A percentile compares a stretch with the other conserved stretches of the same genome.
Conservation (phyloP, 495 filamentous ascomycete species). For the Letharia lupina region DNA sequence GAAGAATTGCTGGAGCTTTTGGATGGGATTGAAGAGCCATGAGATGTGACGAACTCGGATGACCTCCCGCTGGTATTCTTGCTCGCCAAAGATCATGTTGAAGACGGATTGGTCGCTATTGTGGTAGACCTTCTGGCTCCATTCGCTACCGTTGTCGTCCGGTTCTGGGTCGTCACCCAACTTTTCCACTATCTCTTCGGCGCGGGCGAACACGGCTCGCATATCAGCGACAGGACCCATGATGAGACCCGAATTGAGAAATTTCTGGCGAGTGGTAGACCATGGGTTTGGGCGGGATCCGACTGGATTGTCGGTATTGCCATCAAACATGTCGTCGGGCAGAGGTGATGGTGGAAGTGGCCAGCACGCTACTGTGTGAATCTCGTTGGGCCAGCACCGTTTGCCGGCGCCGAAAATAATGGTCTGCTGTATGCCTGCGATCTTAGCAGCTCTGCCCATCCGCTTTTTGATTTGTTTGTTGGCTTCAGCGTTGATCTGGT, state of each 20-base stretch:
- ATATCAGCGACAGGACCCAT: slow-evolving; percentile 16
- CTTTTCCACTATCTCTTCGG: neutral
- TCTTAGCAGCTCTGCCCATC: slow-evolving; percentile 7
- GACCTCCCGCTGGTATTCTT: slow-evolving; percentile 13
- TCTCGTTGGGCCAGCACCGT: slow-evolving; percentile 12
- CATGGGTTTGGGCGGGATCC: slow-evolving; percentile 4
- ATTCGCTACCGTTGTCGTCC: slow-evolving; percentile 10
- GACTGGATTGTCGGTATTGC: slow-evolving; percentile 12
- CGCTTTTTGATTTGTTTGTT: slow-evolving; percentile 10
- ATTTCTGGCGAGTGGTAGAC: slow-evolving; percentile 12
- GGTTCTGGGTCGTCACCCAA: slow-evolving; percentile 8
- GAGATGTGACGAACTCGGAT: slow-evolving; percentile 4
- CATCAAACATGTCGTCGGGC: slow-evolving; percentile 4
- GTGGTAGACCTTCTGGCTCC: slow-evolving; percentile 9
- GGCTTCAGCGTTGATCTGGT: slow-evolving; percentile 13
- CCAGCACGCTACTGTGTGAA: slow-evolving; percentile 16
- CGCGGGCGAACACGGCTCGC: slow-evolving; percentile 12
- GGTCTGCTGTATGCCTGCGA: slow-evolving; percentile 10
- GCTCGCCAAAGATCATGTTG: slow-evolving; percentile 12
- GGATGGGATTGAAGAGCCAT: neutral
- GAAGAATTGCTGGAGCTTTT: neutral
- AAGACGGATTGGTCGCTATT: slow-evolving; percentile 15
- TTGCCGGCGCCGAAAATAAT: slow-evolving; percentile 15
- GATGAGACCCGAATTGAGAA: slow-evolving; percentile 14
- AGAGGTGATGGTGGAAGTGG: slow-evolving; percentile 12